Evolutionary conservation across 768 basidiomycete genomes (phyloP).

Genomic region (Agaricus blazei): DNA sequence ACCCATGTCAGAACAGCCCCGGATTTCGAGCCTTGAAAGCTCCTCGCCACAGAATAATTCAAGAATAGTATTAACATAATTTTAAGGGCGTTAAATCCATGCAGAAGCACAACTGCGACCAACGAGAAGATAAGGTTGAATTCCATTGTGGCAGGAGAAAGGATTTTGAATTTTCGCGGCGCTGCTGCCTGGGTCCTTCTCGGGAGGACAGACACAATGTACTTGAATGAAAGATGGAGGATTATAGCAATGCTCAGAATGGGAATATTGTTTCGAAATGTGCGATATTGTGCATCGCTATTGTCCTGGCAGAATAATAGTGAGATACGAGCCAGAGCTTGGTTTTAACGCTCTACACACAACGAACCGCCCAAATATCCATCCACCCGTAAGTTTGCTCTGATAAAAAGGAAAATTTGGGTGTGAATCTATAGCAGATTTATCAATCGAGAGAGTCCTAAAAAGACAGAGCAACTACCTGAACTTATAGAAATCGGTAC

Average conservation of each 20-base stretch:
- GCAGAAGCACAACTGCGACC: constrained; percentile 64
- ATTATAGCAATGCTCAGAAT: constrained; percentile 44
- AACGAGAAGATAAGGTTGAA: constrained; percentile 60
- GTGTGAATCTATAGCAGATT: constrained; percentile 49
- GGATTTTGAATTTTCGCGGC: constrained; percentile 14
- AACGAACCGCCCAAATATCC: constrained; percentile 75
- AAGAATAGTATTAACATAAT: constrained; percentile 61
- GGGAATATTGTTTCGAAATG: constrained; percentile 78
- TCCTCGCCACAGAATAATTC: constrained; percentile 66
- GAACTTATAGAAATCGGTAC: constrained; percentile 68
- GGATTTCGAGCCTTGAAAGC: constrained; percentile 32
- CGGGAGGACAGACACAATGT: constrained; percentile 34
- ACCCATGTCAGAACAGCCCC: constrained; percentile 64
- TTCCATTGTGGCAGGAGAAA: constrained; percentile 35
- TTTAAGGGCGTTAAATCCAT: constrained; percentile 79
- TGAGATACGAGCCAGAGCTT: background rate
- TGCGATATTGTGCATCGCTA: constrained; percentile 86
- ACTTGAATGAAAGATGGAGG: constrained; percentile 55
- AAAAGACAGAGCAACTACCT: constrained; percentile 45
- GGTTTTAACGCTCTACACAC: constrained; percentile 40
- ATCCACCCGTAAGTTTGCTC: constrained; percentile 59
- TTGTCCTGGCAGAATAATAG: constrained; percentile 59
- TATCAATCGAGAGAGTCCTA: constrained; percentile 3
- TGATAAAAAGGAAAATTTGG: constrained; percentile 67
- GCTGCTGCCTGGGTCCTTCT: constrained; percentile 9